Evolutionary conservation across 1,284 basidiomycete species (phyloP), one percentile per base, ranked within the genome.

Genomic region (Neolentinus lepideus): DNA sequence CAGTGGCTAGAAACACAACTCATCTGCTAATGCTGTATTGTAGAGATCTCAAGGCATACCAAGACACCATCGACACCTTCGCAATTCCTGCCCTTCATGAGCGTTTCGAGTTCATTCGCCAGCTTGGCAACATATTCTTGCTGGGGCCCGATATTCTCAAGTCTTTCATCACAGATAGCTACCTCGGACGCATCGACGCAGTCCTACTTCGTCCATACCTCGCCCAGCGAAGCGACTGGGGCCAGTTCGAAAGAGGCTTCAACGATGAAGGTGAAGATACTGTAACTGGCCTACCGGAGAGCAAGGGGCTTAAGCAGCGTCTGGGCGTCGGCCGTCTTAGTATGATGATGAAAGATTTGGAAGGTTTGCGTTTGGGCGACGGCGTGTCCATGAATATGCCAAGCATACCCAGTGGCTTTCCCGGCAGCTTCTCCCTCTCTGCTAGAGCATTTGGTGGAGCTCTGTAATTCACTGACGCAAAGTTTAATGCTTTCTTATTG

Each of bases 81-180:
- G 79, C 80, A 29, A 87, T 97, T 45, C 80, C 91, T 1, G 80
- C 90, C 1, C 77, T 99, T 2, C 85, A 88, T 59, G 96, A 98
- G 69, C 92, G 97, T 19, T 99, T 97, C 74, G 97, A 99, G 67
- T 98, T 99, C 78, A 88, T 99, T 61, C 89, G 96, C 48, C 95
- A 99, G 70, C 85, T 99, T 1, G 97, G 97, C 63, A 97, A 98
- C 67, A 82, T 96, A 57, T 99, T 98, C 79, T 88, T 98, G 62
- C 91, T 98, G 48, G 88, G 88, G 58, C 94, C 94, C 3, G 92
- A 96, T 59, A 92, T 94, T 57, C 80, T 98, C 60, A 91, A 90
- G 61, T 91, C 92, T 1, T 98, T 95, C 73, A 91, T 97, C 69
- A 90, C 88, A 2, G 94, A 96, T 65, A 88, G 88, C 54, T 92